Evolutionary conservation across 345 rosid species (phyloP), one percentile per base, ranked within the genome.

Genomic region (Aquilaria yunnanensis): DNA sequence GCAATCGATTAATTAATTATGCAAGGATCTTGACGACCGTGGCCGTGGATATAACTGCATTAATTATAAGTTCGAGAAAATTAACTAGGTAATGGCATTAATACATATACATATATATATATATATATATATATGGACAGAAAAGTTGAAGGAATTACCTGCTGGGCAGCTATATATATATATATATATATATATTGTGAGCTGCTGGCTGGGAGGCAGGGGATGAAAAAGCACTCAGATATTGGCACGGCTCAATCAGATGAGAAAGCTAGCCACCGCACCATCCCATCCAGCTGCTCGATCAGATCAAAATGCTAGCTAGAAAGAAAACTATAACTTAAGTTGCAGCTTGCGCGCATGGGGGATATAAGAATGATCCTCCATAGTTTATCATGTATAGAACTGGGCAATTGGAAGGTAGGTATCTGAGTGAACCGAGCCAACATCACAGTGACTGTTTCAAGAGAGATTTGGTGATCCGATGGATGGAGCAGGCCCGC

Each of bases 241-340:
- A 86, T 86, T 86, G 92, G 85, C 92, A 78, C 92, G 92, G 88
- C 88, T 86, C 88, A 86, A 86, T 86, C 92, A 86, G 68, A 13
- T 12, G 14, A 0, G 70, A 23, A 23, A 23, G 23, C 23, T 23
- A 23, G 23, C 23, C 23, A 23, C 23, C 23, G 23, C 23, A 23
- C 23, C 23, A 23, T 23, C 23, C 23, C 23, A 23, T 23, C 23
- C 23, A 23, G 23, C 23, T 23, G 23, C 23, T 23, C 23, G 23
- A 23, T 23, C 23, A 23, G 23, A 23, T 23, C 23, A 23, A 23
- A 23, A 23, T 23, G 23, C 23, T 23, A 23, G 23, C 23, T 23
- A 23, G 23, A 23, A 23, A 23, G 23, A 23, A 23, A 23, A 23
- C 23, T 23, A 23, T 23, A 3, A 5, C 34, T n/a, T 14, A 23